Percentiles rank a stretch among this genome's conserved stretches.
These are phyloP conservation scores for Acacia concinna DNA, from an alignment of 331 rosid species.

Conservation along the genomic window DNA sequence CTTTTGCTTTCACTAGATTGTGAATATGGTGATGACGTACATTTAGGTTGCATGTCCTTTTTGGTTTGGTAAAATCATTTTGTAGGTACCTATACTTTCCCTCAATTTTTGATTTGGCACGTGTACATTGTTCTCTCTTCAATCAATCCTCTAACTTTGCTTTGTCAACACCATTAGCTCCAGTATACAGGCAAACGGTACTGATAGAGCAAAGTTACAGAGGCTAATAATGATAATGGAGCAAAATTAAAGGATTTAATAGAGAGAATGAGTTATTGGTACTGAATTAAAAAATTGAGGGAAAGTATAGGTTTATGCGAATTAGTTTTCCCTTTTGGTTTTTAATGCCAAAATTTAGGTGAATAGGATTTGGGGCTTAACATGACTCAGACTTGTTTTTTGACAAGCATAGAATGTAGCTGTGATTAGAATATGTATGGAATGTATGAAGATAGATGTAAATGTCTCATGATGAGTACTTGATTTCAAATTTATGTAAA, in stretches of 20 bases:
- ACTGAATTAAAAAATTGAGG: neutral
- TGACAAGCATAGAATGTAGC: neutral
- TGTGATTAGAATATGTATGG: neutral
- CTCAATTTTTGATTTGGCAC: neutral
- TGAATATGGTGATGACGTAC: neutral
- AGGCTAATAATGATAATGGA: neutral
- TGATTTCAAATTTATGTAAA: neutral
- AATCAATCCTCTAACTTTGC: neutral
- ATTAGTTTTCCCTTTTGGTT: neutral
- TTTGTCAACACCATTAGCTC: neutral
- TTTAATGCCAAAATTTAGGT: neutral
- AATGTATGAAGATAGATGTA: neutral
- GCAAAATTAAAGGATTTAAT: neutral
- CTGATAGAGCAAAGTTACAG: neutral
- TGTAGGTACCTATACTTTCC: neutral
- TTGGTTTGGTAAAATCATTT: neutral
- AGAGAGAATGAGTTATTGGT: neutral
- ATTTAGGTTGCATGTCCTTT: neutral
- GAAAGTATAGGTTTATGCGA: neutral
- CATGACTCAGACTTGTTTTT: neutral
- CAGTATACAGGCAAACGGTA: neutral
- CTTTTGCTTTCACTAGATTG: neutral
- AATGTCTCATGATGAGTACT: neutral
- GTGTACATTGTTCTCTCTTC: neutral
- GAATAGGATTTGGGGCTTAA: neutral